Conservation (phyloP, 306 rosid species). For the Pueraria montana region DNA sequence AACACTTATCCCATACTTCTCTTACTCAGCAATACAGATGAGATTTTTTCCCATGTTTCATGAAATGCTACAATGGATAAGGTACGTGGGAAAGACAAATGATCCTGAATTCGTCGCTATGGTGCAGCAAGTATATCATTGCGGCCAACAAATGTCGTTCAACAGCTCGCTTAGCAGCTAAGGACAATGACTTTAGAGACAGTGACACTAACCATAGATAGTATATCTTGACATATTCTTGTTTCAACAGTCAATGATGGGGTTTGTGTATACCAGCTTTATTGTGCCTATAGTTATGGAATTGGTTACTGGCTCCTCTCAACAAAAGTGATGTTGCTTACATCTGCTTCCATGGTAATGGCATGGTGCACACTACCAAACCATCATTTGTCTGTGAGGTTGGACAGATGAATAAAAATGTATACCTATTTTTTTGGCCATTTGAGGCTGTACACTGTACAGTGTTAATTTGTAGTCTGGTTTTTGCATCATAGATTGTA, state of each 20-base stretch:
- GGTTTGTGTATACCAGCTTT: conserved; percentile 38
- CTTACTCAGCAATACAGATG: conserved; percentile 76
- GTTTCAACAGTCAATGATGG: conserved; percentile 35
- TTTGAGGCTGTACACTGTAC: too few species aligned
- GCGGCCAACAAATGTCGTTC: conserved; percentile 63
- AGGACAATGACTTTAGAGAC: conserved; percentile 48
- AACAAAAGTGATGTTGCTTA: conserved; percentile 38
- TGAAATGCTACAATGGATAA: conserved; percentile 78
- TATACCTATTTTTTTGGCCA: conserved; percentile 42
- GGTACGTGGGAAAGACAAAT: conserved; percentile 65
- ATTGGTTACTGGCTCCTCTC: conserved; percentile 29
- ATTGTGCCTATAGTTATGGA: neutral
- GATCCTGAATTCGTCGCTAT: conserved; percentile 70
- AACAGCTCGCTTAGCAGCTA: conserved; percentile 88
- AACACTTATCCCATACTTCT: conserved; percentile 79
- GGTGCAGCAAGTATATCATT: conserved; percentile 67
- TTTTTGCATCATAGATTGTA: conserved; percentile 49
- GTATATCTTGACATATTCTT: conserved; percentile 37
- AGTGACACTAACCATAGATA: conserved; percentile 45
- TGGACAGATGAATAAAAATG: conserved; percentile 38
- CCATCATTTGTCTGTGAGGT: conserved; percentile 45
- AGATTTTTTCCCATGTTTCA: conserved; percentile 93
- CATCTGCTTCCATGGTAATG: conserved; percentile 41
- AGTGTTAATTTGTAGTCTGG: too few species aligned
- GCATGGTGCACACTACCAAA: conserved; percentile 46